Percentiles rank a stretch among this genome's conserved stretches.
These are phyloP conservation scores for Cichorium intybus DNA, from an alignment of 140 eudicot species.

Conservation along the genomic window DNA sequence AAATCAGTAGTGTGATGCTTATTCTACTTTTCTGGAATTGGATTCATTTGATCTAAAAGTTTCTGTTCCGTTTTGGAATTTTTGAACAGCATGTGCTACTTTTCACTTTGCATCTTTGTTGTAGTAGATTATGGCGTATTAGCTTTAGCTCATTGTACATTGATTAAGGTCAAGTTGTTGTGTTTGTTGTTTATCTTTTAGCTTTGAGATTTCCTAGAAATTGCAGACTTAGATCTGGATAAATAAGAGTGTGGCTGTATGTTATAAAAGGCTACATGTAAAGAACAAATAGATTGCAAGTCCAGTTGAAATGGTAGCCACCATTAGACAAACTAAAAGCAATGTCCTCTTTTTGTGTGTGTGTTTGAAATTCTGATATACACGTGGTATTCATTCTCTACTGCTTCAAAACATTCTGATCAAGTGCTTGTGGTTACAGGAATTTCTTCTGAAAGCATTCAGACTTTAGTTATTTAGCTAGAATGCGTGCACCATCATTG, in stretches of 20 bases:
- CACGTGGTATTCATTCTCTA: background rate
- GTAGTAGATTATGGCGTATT: background rate
- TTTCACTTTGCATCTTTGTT: slow-evolving; percentile 1
- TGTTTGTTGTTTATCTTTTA: background rate
- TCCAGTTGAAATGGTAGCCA: too few relatives aligned
- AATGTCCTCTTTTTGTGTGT: too few relatives aligned
- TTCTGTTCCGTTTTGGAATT: background rate
- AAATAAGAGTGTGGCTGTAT: too few relatives aligned
- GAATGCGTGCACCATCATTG: slow-evolving; percentile 78
- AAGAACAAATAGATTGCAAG: too few relatives aligned
- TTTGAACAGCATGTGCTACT: background rate
- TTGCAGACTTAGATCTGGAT: background rate
- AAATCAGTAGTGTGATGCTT: background rate
- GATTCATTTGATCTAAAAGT: background rate
- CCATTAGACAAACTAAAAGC: too few relatives aligned
- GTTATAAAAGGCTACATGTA: too few relatives aligned
- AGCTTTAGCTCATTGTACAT: slow-evolving; percentile 1
- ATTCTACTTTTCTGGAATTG: background rate
- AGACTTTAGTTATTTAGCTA: slow-evolving; percentile 6
- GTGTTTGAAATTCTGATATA: background rate
- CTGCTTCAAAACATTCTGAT: slow-evolving; percentile 10
- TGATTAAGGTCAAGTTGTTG: background rate
- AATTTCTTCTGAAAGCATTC: background rate
- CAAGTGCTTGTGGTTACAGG: slow-evolving; percentile 24
- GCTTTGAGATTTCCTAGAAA: background rate